These are phyloP conservation scores for Nyssa sinensis DNA, from an alignment of 148 eudicot species.

Conservation along the genomic window DNA sequence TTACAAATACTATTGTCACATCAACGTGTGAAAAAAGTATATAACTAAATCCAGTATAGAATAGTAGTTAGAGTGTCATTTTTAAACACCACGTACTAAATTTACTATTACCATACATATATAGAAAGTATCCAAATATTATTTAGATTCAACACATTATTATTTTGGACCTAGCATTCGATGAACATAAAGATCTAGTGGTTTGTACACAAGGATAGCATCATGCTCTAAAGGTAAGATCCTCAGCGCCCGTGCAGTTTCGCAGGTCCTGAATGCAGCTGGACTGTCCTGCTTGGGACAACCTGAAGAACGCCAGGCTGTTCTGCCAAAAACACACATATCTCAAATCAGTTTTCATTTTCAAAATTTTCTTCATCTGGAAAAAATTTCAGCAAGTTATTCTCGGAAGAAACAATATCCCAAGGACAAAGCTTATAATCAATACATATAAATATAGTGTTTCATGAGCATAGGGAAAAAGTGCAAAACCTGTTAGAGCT, in stretches of 20 bases:
- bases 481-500: not conserved
- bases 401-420: not conserved
- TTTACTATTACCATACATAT: not conserved
- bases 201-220: not conserved
- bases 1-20: too few species aligned
- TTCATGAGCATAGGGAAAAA: not conserved
- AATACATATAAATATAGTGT: not conserved
- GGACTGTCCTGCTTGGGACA: conserved; percentile 52
- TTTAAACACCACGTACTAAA: not conserved
- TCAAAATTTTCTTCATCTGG: not conserved
- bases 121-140: not conserved
- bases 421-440: too few species aligned
- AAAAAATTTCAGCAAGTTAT: not conserved
- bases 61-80: too few species aligned
- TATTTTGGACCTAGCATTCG: not conserved
- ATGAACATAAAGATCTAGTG: not conserved
- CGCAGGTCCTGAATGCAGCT: conserved; percentile 67
- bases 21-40: too few species aligned
- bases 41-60: too few species aligned
- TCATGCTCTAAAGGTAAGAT: not conserved
- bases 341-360: not conserved
- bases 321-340: conserved; percentile 40
- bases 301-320: conserved; percentile 90
- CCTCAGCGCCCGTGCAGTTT: conserved; percentile 11
- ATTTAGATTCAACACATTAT: not conserved